phyloP scores from a whole-genome alignment of 768 basidiomycete species.

The Dentipellis fragilis region DNA sequence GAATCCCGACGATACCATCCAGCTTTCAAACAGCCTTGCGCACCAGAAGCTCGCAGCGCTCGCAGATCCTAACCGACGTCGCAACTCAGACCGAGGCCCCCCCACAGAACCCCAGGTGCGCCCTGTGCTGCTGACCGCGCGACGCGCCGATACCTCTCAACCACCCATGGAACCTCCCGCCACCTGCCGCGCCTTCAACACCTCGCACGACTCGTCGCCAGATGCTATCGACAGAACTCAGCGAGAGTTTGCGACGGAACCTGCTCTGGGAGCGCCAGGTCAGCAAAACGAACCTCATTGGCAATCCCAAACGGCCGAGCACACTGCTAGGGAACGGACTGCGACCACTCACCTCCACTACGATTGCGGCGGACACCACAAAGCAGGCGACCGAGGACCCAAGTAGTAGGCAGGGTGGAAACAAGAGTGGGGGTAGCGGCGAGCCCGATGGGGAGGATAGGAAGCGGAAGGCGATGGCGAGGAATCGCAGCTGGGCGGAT shows the following conservation, averaged over 20 bases:
- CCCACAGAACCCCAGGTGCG: conserved; percentile 9
- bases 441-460: background rate
- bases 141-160: conserved; percentile 50
- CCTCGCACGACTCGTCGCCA: conserved; percentile 77
- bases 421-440: conserved; percentile 2
- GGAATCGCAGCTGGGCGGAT: conserved; percentile 61
- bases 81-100: conserved; percentile 24
- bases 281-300: conserved; percentile 39
- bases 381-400: background rate
- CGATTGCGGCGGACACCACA: conserved; percentile 7
- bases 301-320: conserved; percentile 20
- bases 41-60: conserved; percentile 56
- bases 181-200: conserved; percentile 55
- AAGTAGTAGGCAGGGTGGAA: conserved; percentile 31
- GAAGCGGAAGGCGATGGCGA: conserved; percentile 34
- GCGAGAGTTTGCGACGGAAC: conserved; percentile 74
- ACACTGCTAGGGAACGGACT: conserved; percentile 20
- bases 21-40: conserved; percentile 58
- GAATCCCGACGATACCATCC: conserved; percentile 39
- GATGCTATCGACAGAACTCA: conserved; percentile 80
- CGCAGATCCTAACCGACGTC: conserved; percentile 30
- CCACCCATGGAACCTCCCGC: conserved; percentile 67
- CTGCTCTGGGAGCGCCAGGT: conserved; percentile 74
- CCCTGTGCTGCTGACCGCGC: conserved; percentile 23
- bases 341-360: conserved; percentile 25